Conservation (phyloP, 352 stramenopile genomes). For the Phytopythium litorale region DNA sequence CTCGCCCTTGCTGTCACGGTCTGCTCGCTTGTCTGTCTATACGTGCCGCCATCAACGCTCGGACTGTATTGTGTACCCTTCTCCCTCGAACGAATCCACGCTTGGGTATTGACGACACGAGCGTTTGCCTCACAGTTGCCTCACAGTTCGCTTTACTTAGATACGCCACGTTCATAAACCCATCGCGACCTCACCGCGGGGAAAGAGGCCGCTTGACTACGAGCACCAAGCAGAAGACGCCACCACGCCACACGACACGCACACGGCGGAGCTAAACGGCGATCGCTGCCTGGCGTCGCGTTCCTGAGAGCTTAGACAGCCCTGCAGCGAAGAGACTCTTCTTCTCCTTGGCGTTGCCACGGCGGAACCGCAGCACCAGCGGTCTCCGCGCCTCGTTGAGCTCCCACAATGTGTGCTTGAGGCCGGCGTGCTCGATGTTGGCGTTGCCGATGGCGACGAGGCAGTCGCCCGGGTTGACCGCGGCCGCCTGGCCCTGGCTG, state of each 20-base stretch:
- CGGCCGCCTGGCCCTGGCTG: slow-evolving; percentile 61
- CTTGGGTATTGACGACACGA: neutral
- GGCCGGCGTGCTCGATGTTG: slow-evolving; percentile 80
- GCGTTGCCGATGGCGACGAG: slow-evolving; percentile 77
- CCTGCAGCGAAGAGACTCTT: slow-evolving; percentile 63
- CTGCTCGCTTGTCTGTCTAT: too few species aligned
- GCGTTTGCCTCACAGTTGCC: neutral
- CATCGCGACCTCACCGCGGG: neutral
- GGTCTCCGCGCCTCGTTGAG: slow-evolving; percentile 72
- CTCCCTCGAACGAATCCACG: neutral
- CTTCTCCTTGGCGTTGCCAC: slow-evolving; percentile 71
- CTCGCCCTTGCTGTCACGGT: neutral
- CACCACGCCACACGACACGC: neutral
- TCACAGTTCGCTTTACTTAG: neutral
- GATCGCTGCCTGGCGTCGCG: slow-evolving; percentile 35
- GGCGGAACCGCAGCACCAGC: slow-evolving; percentile 76
- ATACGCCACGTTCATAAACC: slow-evolving; percentile 1
- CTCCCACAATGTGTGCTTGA: slow-evolving; percentile 85
- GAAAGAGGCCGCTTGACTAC: neutral
- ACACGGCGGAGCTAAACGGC: slow-evolving; percentile 26
- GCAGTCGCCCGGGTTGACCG: slow-evolving; percentile 78
- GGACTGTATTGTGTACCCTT: neutral
- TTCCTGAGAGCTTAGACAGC: slow-evolving; percentile 28
- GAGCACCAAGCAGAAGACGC: neutral
- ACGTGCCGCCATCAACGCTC: neutral